Evolutionary conservation across 345 rosid species (phyloP), one percentile per base, ranked within the genome.

Genomic region (Streptanthus diversifolius): DNA sequence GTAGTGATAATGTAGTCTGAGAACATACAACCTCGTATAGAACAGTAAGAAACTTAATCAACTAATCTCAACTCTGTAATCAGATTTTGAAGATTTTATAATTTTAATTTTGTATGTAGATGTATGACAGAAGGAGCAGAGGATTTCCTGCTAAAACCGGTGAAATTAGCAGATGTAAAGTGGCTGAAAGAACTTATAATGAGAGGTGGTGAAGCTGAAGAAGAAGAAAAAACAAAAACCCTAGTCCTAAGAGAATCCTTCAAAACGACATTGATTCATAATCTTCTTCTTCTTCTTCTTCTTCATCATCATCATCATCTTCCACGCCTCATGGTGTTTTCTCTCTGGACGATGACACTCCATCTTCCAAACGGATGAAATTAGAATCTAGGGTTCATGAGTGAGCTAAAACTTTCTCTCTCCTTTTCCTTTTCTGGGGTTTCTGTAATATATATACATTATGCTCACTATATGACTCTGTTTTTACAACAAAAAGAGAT

Each of bases 91-190:
- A 0, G 1, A 2, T 7, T 8, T 36, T 17, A n/a, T 1, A 14
- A 7, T 11, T 1, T 7, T 14, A 4, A 6, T 33, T 41, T 10
- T 47, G 8, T 7, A 10, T 48, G 51, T 75, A 91, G 93, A 63
- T 91, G 97, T 72, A 77, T 91, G 80, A 91, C 85, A 47, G 92
- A 90, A 85, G 96, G 96, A 32, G 98, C 92, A 22, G 96, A 90
- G 80, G 95, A 85, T 15, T 92, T 81, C 57, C n/a, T 92, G n/a
- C 63, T 90, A 8, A 92, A 92, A 83, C 98, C 98, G 1, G 92
- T 92, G 27, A 85, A 85, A 55, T 77, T 85, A 22, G 80, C 90
- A 1, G 98, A 92, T 15, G 91, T 92, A 19, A 71, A 75, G 77
- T 72, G 92, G 12, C 22, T 92, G 40, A 90, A 73, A 72, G 83